These are phyloP conservation scores for Cyberlindnera meyerae DNA, from an alignment of 805 yeast species.

Conservation along the genomic window DNA sequence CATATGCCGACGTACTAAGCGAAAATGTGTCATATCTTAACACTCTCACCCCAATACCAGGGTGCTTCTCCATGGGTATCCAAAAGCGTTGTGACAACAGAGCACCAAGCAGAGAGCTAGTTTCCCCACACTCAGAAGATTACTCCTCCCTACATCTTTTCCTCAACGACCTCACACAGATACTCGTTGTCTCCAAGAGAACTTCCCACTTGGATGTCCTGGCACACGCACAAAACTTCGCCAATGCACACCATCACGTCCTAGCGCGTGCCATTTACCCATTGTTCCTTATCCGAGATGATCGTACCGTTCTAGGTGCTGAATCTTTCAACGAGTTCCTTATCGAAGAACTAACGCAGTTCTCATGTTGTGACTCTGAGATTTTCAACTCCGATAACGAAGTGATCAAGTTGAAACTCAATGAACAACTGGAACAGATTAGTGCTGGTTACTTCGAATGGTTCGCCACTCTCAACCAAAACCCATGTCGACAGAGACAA, in stretches of 20 bases:
- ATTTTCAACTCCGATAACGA: slow-evolving; percentile 26
- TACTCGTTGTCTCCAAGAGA: slow-evolving; percentile 30
- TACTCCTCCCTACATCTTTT: slow-evolving; percentile 26
- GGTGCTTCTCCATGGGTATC: slow-evolving; percentile 42
- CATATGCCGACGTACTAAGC: slow-evolving; percentile 8
- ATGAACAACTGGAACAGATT: slow-evolving; percentile 39
- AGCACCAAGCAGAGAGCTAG: slow-evolving; percentile 38
- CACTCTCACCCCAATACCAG: slow-evolving; percentile 25
- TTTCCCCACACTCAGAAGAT: slow-evolving; percentile 28
- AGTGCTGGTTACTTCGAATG: slow-evolving; percentile 42
- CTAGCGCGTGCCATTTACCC: slow-evolving; percentile 63
- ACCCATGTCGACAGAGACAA: slow-evolving; percentile 81
- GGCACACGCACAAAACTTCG: slow-evolving; percentile 31
- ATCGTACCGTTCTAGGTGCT: slow-evolving; percentile 52
- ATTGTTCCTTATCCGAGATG: slow-evolving; percentile 56
- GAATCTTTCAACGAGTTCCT: slow-evolving; percentile 35
- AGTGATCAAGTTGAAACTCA: slow-evolving; percentile 21
- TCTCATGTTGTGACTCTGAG: slow-evolving; percentile 35
- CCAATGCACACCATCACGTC: slow-evolving; percentile 32
- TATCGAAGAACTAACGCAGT: slow-evolving; percentile 38
- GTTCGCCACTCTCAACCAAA: slow-evolving; percentile 47
- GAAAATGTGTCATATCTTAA: slow-evolving; percentile 20
- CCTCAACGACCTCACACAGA: slow-evolving; percentile 34
- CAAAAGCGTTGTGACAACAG: slow-evolving; percentile 45
- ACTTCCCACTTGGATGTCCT: slow-evolving; percentile 27